These are phyloP conservation scores for Termitomyces sp. DNA, from an alignment of 768 basidiomycete species.

Conservation along the genomic window DNA sequence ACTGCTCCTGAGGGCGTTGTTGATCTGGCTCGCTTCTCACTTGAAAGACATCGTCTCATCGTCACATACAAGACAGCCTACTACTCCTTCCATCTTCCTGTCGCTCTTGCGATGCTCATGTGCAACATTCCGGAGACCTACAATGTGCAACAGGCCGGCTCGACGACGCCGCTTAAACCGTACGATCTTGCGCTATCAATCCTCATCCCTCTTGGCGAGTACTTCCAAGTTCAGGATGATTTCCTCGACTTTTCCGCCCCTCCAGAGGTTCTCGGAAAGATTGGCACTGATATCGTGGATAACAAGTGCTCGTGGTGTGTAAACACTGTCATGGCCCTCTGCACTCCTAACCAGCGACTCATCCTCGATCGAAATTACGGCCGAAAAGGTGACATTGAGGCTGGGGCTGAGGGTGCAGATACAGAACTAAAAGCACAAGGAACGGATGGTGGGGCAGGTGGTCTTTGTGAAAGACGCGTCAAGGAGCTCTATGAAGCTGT, in stretches of 20 bases:
- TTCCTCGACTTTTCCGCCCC: slow-evolving; percentile 91
- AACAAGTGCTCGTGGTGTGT: slow-evolving; percentile 99
- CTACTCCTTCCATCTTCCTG: slow-evolving; percentile 98
- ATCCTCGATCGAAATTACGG: slow-evolving; percentile 57
- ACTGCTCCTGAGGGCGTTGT: slow-evolving; percentile 91
- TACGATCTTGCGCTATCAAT: slow-evolving; percentile 78
- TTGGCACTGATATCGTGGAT: slow-evolving; percentile 97
- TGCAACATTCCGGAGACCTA: slow-evolving; percentile 56
- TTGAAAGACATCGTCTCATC: slow-evolving; percentile 85
- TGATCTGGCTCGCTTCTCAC: slow-evolving; percentile 84
- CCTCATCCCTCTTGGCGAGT: slow-evolving; percentile 90
- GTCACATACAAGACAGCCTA: slow-evolving; percentile 97
- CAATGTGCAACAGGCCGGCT: slow-evolving; percentile 19
- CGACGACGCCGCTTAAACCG: slow-evolving; percentile 36
- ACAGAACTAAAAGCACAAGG: slow-evolving; percentile 16
- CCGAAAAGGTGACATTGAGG: slow-evolving; percentile 31
- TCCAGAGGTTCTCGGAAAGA: slow-evolving; percentile 91
- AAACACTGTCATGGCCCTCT: slow-evolving; percentile 74
- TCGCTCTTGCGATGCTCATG: slow-evolving; percentile 90
- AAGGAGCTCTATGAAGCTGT: slow-evolving; percentile 67
- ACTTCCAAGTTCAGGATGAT: slow-evolving; percentile 99
- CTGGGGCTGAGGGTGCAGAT: slow-evolving; percentile 16
- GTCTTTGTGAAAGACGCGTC: slow-evolving; percentile 41
- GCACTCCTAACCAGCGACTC: slow-evolving; percentile 50
- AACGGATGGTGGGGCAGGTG: slow-evolving; percentile 37